phyloP scores from a whole-genome alignment of 140 eudicot species.

The Erigeron philadelphicus region DNA sequence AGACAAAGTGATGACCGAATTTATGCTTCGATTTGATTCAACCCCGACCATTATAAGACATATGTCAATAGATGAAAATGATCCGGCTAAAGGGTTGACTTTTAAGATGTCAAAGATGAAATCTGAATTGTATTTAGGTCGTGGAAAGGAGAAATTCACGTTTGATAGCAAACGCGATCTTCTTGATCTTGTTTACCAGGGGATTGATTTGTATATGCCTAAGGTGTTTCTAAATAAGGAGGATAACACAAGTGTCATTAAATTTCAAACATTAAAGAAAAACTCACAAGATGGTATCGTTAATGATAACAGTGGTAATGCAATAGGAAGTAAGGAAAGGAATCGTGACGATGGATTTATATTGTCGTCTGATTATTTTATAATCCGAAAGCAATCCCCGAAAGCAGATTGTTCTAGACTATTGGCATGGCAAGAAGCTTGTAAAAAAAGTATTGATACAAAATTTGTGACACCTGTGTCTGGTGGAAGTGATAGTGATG shows the following conservation, averaged over 20 bases:
- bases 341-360: constrained; percentile 76
- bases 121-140: constrained; percentile 56
- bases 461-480: constrained; percentile 63
- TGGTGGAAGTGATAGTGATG: constrained; percentile 72
- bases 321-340: constrained; percentile 40
- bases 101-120: constrained; percentile 64
- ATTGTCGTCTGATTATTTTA: constrained; percentile 79
- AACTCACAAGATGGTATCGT: constrained; percentile 46
- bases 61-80: constrained; percentile 73
- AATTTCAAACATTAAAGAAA: constrained; percentile 51
- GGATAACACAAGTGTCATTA: constrained; percentile 54
- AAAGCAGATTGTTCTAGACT: constrained; percentile 84
- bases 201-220: constrained; percentile 77
- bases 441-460: constrained; percentile 69
- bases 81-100: constrained; percentile 83
- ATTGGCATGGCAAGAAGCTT: constrained; percentile 90
- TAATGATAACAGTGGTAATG: constrained; percentile 31
- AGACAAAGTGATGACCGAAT: constrained; percentile 84
- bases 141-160: constrained; percentile 80
- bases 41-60: constrained; percentile 66
- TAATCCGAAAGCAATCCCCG: constrained; percentile 76
- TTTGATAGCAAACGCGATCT: constrained; percentile 73
- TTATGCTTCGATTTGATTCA: constrained; percentile 77
- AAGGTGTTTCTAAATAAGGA: constrained; percentile 57
- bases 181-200: constrained; percentile 77